Evolutionary conservation across 2,329 filamentous ascomycete genomes (phyloP), one percentile per base, ranked within the genome.

Genomic region (Emergomyces pasteurianus): DNA sequence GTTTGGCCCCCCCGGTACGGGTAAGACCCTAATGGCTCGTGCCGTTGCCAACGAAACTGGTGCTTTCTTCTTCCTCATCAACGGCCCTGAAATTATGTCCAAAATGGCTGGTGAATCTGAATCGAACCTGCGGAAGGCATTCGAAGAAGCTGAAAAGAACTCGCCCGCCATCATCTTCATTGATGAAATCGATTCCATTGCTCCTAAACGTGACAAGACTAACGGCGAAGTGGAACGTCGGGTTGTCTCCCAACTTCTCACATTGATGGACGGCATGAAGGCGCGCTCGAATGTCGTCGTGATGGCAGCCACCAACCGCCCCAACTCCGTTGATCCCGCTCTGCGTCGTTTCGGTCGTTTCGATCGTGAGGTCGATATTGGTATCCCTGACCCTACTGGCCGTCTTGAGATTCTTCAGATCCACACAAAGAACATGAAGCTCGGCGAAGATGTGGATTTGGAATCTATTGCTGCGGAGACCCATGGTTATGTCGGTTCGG

Each of bases 341-440:
- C 88, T 99, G 62, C 90, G 92, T 79, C 92, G 94, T 77, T 97
- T 96, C 78, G 94, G 94, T 65, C 94, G 94, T 78, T 97, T 99
- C 81, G 94, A 99, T 75, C 94, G 94, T 75, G 94, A 97, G 78
- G 92, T 99, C 66, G 94, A 99, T 73, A 96, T 99, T 72, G 92
- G 92, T 72, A 95, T 97, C 67, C 94, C 94, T 59, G 94, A 97
- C 79, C 94, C 94, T 58, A 97, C 92, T 70, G 94, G 94, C 65
- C 94, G 94, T 83, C 88, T 99, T 43, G 94, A 99, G 83, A 97
- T 99, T 72, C 86, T 99, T 63, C 90, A 95, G 78, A 99, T 99
- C 68, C 94, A 99, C 84, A 99, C 94, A 77, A 99, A 99, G 88
- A 99, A 99, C 85, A 99, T 99, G 94, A 99, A 99, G 83, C 85